Evolutionary conservation across 148 eudicot species (phyloP).

Genomic region (Vaccinium darrowii): DNA sequence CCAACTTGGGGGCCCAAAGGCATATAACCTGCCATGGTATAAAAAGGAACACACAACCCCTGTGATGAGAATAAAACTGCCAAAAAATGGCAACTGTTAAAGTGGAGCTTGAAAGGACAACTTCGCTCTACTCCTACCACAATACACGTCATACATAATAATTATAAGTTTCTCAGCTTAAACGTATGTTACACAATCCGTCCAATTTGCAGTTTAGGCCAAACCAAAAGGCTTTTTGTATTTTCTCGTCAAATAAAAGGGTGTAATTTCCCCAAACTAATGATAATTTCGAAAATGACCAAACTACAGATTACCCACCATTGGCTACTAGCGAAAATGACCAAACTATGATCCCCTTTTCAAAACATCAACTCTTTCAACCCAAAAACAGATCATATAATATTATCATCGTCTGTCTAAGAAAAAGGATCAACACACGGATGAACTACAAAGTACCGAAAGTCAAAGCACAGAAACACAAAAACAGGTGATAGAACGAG

Average conservation of each 20-base stretch:
- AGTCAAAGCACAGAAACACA: not conserved
- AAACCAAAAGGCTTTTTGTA: not conserved
- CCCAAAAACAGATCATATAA: not conserved
- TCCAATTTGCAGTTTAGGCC: not conserved
- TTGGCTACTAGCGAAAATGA: not conserved
- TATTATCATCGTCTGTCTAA: not conserved
- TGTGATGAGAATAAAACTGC: not conserved
- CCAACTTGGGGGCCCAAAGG: not conserved
- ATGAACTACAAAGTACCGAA: not conserved
- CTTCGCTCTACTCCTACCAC: not conserved
- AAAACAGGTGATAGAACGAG: not conserved
- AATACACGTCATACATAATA: not conserved
- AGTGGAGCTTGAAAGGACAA: not conserved
- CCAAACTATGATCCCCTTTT: not conserved
- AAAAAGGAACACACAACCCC: not conserved
- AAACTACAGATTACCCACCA: not conserved
- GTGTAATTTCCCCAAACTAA: not conserved
- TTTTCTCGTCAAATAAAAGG: not conserved
- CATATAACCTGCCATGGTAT: not conserved
- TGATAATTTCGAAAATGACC: not conserved
- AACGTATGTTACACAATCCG: not conserved
- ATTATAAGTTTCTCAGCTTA: not conserved
- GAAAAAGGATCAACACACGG: not conserved
- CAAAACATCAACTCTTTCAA: not conserved
- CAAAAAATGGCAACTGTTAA: not conserved